phyloP scores from a whole-genome alignment of 2,329 filamentous ascomycete species.

The Aspergillus quadricinctus region DNA sequence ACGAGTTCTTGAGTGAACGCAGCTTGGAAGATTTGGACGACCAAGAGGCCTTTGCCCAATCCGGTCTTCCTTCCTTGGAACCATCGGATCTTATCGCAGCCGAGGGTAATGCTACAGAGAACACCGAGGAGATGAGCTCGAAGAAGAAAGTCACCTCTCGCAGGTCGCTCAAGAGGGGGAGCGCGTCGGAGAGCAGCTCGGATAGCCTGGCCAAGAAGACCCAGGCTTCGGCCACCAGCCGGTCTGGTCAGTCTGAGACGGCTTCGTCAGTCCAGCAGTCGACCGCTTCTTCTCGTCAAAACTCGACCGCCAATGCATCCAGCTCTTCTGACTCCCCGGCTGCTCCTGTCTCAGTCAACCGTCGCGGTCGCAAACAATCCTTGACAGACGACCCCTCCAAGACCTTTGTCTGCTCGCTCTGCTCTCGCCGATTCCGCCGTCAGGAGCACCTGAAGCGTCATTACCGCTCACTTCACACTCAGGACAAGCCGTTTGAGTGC shows the following conservation, averaged over 20 bases:
- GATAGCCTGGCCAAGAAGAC: slow-evolving; percentile 25
- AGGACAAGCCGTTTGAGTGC: slow-evolving; percentile 98
- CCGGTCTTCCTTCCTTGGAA: slow-evolving; percentile 59
- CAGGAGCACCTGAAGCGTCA: slow-evolving; percentile 99
- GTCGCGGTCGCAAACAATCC: slow-evolving; percentile 96
- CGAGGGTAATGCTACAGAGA: slow-evolving; percentile 42
- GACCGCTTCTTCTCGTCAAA: slow-evolving; percentile 40
- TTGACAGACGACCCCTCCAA: slow-evolving; percentile 96
- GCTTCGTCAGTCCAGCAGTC: slow-evolving; percentile 39
- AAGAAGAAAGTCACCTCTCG: slow-evolving; percentile 45
- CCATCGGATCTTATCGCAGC: slow-evolving; percentile 38
- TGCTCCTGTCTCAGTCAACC: slow-evolving; percentile 61
- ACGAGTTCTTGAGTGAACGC: slow-evolving; percentile 70
- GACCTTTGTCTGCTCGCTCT: slow-evolving; percentile 95
- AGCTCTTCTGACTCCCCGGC: slow-evolving; percentile 39
- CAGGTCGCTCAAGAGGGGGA: slow-evolving; percentile 33
- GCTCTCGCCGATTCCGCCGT: slow-evolving; percentile 93
- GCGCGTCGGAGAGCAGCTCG: slow-evolving; percentile 25
- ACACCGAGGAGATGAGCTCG: slow-evolving; percentile 39
- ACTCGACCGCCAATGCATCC: slow-evolving; percentile 46
- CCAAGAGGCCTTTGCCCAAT: slow-evolving; percentile 53
- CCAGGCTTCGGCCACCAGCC: slow-evolving; percentile 27
- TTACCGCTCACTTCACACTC: slow-evolving; percentile 95
- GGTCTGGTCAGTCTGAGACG: slow-evolving; percentile 31
- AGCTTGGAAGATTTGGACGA: slow-evolving; percentile 74